Evolutionary conservation across 257 asterid species (phyloP).

Genomic region (Solanum etuberosum): DNA sequence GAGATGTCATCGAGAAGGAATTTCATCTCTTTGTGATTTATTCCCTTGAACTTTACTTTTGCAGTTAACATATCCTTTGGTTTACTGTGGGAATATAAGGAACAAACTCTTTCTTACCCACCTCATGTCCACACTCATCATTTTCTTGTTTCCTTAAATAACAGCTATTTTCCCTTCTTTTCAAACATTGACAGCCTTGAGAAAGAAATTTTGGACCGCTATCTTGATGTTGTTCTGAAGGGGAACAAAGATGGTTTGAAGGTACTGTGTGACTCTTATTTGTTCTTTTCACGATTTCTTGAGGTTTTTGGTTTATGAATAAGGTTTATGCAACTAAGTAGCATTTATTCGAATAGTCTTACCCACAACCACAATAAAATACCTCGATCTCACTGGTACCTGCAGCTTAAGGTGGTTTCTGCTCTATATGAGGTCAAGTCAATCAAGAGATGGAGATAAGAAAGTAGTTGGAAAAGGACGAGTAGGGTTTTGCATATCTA

Average conservation of each 20-base stretch:
- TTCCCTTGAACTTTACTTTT: not conserved
- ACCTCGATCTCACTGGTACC: not conserved
- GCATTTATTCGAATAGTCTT: not conserved
- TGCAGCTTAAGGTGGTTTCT: not conserved
- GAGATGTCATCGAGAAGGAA: not conserved
- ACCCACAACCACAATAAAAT: not conserved
- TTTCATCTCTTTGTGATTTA: not conserved
- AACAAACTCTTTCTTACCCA: not conserved
- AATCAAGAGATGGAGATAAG: not conserved
- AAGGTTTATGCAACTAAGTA: not conserved
- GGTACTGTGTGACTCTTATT: conserved; percentile 25
- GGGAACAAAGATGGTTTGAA: conserved; percentile 95
- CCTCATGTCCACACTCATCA: not conserved
- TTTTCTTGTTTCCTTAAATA: not conserved
- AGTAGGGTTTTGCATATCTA: not conserved
- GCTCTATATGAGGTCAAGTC: not conserved
- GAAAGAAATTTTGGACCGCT: conserved; percentile 93
- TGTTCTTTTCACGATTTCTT: not conserved
- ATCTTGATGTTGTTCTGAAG: conserved; percentile 86
- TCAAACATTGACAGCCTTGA: conserved; percentile 47
- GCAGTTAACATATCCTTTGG: not conserved
- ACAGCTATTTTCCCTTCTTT: not conserved
- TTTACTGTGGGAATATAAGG: not conserved
- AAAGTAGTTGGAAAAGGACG: not conserved
- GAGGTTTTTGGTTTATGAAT: not conserved